phyloP scores from a whole-genome alignment of 2,329 filamentous ascomycete species.

The Grosmannia huntii region DNA sequence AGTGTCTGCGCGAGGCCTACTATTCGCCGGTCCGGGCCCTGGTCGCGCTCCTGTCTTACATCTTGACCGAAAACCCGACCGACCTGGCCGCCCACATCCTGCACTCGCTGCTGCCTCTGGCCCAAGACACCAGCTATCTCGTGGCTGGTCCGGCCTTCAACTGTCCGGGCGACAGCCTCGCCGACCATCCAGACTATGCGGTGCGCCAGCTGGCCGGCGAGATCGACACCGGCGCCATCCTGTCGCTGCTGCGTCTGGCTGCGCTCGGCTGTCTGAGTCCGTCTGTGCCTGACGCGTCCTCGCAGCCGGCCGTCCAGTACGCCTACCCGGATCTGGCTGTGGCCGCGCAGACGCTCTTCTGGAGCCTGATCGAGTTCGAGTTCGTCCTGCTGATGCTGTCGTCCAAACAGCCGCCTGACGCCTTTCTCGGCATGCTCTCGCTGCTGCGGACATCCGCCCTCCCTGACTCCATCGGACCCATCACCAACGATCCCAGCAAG shows the following conservation, averaged over 20 bases:
- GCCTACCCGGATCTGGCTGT: constrained; percentile 11
- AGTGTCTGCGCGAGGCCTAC: constrained; percentile 50
- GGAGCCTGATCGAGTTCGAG: constrained; percentile 53
- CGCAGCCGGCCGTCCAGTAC: constrained; percentile 8
- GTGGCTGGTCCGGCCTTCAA: constrained; percentile 44
- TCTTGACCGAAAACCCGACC: constrained; percentile 47
- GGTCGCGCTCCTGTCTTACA: constrained; percentile 49
- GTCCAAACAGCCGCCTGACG: constrained; percentile 48
- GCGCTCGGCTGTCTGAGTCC: constrained; percentile 43
- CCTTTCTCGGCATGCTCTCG: constrained; percentile 51
- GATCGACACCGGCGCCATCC: constrained; percentile 49
- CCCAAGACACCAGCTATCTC: constrained; percentile 46
- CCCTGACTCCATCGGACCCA: constrained; percentile 52
- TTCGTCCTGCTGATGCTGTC: constrained; percentile 56
- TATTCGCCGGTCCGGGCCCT: constrained; percentile 53
- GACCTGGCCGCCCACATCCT: constrained; percentile 47
- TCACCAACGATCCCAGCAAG: constrained; percentile 29
- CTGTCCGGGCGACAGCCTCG: constrained; percentile 34
- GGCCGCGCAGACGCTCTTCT: constrained; percentile 38
- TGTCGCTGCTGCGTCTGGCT: constrained; percentile 53
- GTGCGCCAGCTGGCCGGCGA: constrained; percentile 35
- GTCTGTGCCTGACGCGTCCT: constrained; percentile 11
- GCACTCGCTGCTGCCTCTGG: constrained; percentile 39
- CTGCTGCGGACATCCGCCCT: constrained; percentile 56
- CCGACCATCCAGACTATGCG: constrained; percentile 24